These are phyloP conservation scores for Choiromyces venosus DNA, from an alignment of 495 filamentous ascomycete species.

Conservation along the genomic window DNA sequence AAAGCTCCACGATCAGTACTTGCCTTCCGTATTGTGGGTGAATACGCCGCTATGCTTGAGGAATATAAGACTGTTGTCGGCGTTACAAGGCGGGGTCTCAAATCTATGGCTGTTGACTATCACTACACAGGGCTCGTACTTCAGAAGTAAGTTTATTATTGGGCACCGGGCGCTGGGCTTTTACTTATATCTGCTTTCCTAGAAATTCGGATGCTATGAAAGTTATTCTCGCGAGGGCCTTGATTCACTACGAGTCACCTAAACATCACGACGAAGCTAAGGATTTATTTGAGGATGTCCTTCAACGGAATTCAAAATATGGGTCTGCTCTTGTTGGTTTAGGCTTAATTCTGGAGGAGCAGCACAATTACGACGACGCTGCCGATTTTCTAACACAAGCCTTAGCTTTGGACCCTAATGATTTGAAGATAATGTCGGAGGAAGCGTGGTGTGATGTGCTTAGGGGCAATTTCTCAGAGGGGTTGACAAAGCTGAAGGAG, in stretches of 20 bases:
- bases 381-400: conserved; percentile 72
- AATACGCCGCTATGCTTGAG: conserved; percentile 78
- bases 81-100: conserved; percentile 64
- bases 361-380: conserved; percentile 76
- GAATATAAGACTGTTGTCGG: conserved; percentile 83
- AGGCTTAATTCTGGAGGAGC: conserved; percentile 84
- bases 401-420: conserved; percentile 60
- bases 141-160: conserved; percentile 45
- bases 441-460: conserved; percentile 84
- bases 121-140: conserved; percentile 61
- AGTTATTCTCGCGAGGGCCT: conserved; percentile 68
- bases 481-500: conserved; percentile 60
- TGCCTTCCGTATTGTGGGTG: conserved; percentile 74
- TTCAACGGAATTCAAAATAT: conserved; percentile 63
- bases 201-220: conserved; percentile 65
- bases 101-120: conserved; percentile 55
- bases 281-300: conserved; percentile 68
- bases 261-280: conserved; percentile 85
- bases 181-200: conserved; percentile 4
- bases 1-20: conserved; percentile 65
- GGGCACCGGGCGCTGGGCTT: conserved; percentile 1
- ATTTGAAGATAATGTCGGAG: conserved; percentile 72
- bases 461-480: conserved; percentile 63
- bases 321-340: conserved; percentile 81
- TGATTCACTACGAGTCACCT: conserved; percentile 83